Base-by-base conservation (phyloP, 768 basidiomycete genomes). In the Rhodotorula kratochvilovae region DNA sequence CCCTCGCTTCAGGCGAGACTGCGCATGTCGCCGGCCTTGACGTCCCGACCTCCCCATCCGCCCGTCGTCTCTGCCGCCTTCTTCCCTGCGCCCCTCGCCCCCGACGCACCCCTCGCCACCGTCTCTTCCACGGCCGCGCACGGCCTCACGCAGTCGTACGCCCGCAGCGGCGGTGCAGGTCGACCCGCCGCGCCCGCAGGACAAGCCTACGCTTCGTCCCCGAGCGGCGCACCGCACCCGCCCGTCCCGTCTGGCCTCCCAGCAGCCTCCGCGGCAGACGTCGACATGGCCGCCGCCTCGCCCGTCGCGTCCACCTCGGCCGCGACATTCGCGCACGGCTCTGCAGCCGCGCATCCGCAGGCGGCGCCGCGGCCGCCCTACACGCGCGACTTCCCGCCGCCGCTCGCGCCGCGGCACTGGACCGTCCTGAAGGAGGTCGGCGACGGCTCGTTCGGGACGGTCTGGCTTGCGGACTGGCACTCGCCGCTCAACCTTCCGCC, bases 391-490 rank as follows among this genome's bases (percentile, higher is more conserved):
- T 75, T 71, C 27, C 73, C 67, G 1, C 73, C 74, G 5, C 74
- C 74, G 3, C 68, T 75, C 54, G 74, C 67, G 0, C 74, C 74
- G 19, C 56, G 74, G 19, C 43, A 64, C 61, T 99, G 94, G 81
- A 94, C 93, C 39, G 89, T 91, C 60, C 86, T 98, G 84, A 98
- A 98, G 83, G 89, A 90, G 72, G 87, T 99, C 80, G 96, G 96
- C 53, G 95, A 97, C 80, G 96, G 96, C 66, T 97, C 95, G 12
- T 98, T 99, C 79, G 96, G 96, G 62, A 98, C 93, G 7, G 96
- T 99, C 75, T 92, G 91, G 88, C 86, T 99, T 77, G 96, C 94
- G 81, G 96, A 99, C 85, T 99, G 95, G 95, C 92, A 96, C 84
- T 91, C 91, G 79, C 87, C 90, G 72, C 84, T 98, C 42, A 73